Evolutionary conservation across 257 asterid genomes (phyloP).

Genomic region (Solanum lignicaule): DNA sequence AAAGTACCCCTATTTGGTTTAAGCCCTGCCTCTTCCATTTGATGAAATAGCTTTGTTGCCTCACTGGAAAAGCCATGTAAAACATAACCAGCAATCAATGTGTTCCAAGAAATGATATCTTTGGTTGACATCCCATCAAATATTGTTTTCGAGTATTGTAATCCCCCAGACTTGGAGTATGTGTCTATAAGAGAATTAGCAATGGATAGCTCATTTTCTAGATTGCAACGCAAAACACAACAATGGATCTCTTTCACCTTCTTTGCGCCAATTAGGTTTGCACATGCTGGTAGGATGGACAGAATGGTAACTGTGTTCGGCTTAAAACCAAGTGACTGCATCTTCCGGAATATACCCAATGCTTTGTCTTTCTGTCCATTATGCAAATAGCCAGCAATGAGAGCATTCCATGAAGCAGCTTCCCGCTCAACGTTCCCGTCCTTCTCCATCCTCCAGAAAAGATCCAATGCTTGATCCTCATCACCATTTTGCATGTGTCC

Average conservation of each 20-base stretch:
- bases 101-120: conserved; percentile 75
- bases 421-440: conserved; percentile 48
- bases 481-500: conserved; percentile 71
- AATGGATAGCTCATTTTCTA: conserved; percentile 51
- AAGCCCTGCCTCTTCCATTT: conserved; percentile 33
- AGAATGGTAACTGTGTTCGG: conserved; percentile 66
- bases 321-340: conserved; percentile 46
- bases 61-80: conserved; percentile 37
- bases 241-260: conserved; percentile 80
- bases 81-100: conserved; percentile 53
- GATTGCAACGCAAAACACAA: conserved; percentile 34
- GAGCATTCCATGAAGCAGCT: conserved; percentile 78
- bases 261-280: conserved; percentile 44
- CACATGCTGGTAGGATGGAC: conserved; percentile 70
- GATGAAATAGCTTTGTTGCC: conserved; percentile 51
- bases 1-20: conserved; percentile 64
- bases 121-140: conserved; percentile 39
- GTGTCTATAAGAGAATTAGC: conserved; percentile 57
- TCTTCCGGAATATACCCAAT: conserved; percentile 42
- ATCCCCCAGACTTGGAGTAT: conserved; percentile 56
- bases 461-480: conserved; percentile 72
- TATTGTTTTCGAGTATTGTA: conserved; percentile 40
- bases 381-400: conserved; percentile 58
- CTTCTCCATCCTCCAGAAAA: conserved; percentile 61
- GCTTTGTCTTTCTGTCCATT: conserved; percentile 56